phyloP scores from a whole-genome alignment of 2,329 filamentous ascomycete genomes.

The Tolypocladium inflatum region DNA sequence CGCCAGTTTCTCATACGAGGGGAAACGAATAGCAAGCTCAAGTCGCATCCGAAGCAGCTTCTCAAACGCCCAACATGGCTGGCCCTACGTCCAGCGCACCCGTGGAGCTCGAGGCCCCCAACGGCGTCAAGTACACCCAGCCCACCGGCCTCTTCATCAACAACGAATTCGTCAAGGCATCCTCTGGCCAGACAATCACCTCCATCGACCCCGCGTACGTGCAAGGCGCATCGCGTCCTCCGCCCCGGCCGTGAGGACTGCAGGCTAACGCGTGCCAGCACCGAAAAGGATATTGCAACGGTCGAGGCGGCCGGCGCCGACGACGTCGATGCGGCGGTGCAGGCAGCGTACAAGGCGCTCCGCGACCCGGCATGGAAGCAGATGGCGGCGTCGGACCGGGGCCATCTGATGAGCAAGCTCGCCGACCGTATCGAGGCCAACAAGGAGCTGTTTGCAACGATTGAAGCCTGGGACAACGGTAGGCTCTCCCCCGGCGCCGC shows the following conservation, averaged over 20 bases:
- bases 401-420: conserved; percentile 60
- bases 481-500: conserved; percentile 6
- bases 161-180: conserved; percentile 61
- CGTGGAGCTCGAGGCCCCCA: conserved; percentile 28
- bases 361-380: conserved; percentile 60
- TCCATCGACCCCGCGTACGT: conserved; percentile 43
- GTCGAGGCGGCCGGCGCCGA: conserved; percentile 18
- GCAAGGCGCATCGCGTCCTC: background rate
- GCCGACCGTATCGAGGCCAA: conserved; percentile 61
- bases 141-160: conserved; percentile 68
- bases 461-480: conserved; percentile 79
- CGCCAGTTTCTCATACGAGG: background rate
- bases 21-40: background rate
- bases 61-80: background rate
- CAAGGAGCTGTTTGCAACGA: conserved; percentile 33
- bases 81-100: background rate
- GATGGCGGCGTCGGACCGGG: conserved; percentile 56
- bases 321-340: conserved; percentile 22
- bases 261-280: conserved; percentile 19
- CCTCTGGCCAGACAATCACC: conserved; percentile 43
- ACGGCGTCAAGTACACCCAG: conserved; percentile 58
- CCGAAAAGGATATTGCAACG: conserved; percentile 19
- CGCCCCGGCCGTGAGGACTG: background rate
- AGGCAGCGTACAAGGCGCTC: conserved; percentile 54
- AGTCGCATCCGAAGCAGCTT: background rate